Evolutionary conservation across 305 asterid genomes (phyloP).

Genomic region (Fraxinus albicans): DNA sequence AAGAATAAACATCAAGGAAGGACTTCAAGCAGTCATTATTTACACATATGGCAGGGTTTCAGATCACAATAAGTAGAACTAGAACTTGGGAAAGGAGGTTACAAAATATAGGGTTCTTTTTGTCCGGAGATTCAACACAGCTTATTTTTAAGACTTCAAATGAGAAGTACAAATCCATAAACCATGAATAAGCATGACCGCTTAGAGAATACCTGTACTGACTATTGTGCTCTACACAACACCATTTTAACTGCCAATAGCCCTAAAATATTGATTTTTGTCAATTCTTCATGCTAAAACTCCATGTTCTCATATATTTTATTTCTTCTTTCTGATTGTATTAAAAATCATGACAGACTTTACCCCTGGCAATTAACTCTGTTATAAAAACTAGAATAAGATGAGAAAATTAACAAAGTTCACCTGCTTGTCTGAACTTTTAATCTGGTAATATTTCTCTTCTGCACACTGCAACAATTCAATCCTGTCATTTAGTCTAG

Average conservation of each 20-base stretch:
- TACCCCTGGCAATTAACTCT: background rate
- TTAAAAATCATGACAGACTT: background rate
- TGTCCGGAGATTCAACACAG: background rate
- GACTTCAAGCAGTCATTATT: background rate
- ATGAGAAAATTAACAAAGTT: slow-evolving; percentile 2
- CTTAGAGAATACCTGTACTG: background rate
- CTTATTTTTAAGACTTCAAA: background rate
- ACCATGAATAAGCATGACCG: background rate
- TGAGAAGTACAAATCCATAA: background rate
- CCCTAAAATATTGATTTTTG: background rate
- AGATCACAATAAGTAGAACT: background rate
- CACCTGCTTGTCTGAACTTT: slow-evolving; percentile 60
- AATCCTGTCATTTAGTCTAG: slow-evolving; percentile 54
- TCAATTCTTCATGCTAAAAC: background rate
- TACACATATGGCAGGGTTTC: background rate
- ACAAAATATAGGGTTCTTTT: background rate
- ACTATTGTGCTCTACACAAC: background rate
- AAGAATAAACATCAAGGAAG: background rate
- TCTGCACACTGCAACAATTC: slow-evolving; percentile 78
- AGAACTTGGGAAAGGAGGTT: background rate
- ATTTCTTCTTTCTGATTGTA: background rate
- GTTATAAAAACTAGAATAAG: slow-evolving; percentile 4
- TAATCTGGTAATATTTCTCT: slow-evolving; percentile 63
- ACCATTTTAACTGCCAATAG: background rate
- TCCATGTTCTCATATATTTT: background rate